Evolutionary conservation across 441 rosid genomes (phyloP), one percentile per base, ranked within the genome.

Genomic region (Kokia cookei): DNA sequence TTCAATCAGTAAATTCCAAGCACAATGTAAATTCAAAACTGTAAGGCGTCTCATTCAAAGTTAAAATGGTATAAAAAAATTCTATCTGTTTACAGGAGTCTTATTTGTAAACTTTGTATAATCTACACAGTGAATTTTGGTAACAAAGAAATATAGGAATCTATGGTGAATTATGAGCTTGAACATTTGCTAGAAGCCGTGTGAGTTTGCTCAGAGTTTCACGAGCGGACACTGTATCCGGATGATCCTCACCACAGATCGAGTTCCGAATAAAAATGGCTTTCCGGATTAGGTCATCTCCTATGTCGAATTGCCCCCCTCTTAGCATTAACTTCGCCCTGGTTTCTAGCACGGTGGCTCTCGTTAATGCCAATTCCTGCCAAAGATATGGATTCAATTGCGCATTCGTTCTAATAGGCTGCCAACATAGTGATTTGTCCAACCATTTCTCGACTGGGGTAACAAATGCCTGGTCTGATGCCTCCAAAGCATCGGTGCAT

Each of bases 341-440:
- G 35, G 96, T 91, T 82, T 93, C 99, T 35, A 95, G 86, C 79
- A 95, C 94, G 0, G 88, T 86, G 63, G 98, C 99, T 82, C 98
- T 89, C 32, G 87, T 75, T 9, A 95, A 80, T 1, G 98, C 99
- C 70, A 95, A 86, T 48, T 95, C 99, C 87, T 93, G 94, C 98
- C 98, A 95, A 8, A 95, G 90, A 62, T 74, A 80, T 4, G 99
- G 99, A 86, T 93, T 90, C 73, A 93, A 75, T 81, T 93, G 95
- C 2, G 98, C 99, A 7, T 85, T 89, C 1, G 97, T 90, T 82
- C 84, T 91, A 65, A 89, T 78, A 0, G 98, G 95, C 75, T 95
- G 83, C 95, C 98, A 93, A 76, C 99, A 95, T 19, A 89, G 87
- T 15, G 99, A 90, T 59, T 82, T 90, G 71, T 95, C 97, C 71